These are phyloP conservation scores for Picocystis sp. DNA, from an alignment of 163 green algal genomes.

Conservation along the genomic window DNA sequence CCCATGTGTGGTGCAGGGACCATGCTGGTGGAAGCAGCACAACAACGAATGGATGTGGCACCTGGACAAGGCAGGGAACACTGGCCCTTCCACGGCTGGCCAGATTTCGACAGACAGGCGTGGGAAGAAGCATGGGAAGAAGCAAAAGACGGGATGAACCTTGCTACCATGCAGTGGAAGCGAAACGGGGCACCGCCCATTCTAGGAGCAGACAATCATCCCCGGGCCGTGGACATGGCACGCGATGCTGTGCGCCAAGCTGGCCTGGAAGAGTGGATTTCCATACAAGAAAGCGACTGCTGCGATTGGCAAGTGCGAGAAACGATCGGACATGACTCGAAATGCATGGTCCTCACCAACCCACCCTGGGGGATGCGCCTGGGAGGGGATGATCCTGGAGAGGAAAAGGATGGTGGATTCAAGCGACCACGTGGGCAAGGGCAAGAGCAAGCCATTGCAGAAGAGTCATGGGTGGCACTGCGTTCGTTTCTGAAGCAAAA, in stretches of 20 bases:
- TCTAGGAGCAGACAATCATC: slow-evolving; percentile 45
- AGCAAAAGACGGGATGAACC: neutral
- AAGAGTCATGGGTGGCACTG: too few relatives aligned
- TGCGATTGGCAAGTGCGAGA: slow-evolving; percentile 12
- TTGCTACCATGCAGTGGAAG: neutral
- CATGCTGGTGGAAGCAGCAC: slow-evolving; percentile 71
- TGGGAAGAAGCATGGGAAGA: slow-evolving; percentile 6
- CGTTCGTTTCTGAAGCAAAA: too few relatives aligned
- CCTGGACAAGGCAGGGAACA: slow-evolving; percentile 18
- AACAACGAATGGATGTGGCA: slow-evolving; percentile 46
- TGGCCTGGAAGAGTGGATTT: slow-evolving; percentile 27
- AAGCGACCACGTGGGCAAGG: too few relatives aligned
- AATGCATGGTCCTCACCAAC: slow-evolving; percentile 58
- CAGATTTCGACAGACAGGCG: slow-evolving; percentile 25
- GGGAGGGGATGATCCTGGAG: slow-evolving; percentile 1
- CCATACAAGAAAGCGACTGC: slow-evolving; percentile 26
- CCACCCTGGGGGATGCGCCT: slow-evolving; percentile 78
- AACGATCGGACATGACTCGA: too few relatives aligned
- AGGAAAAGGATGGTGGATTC: too few relatives aligned
- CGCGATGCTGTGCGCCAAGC: slow-evolving; percentile 21
- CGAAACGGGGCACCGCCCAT: slow-evolving; percentile 4
- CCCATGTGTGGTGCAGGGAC: slow-evolving; percentile 88
- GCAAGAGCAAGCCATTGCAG: too few relatives aligned
- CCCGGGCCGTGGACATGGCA: slow-evolving; percentile 48
- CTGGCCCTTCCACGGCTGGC: slow-evolving; percentile 31